Evolutionary conservation across 345 rosid genomes (phyloP), one percentile per base, ranked within the genome.

Genomic region (Salix udensis): DNA sequence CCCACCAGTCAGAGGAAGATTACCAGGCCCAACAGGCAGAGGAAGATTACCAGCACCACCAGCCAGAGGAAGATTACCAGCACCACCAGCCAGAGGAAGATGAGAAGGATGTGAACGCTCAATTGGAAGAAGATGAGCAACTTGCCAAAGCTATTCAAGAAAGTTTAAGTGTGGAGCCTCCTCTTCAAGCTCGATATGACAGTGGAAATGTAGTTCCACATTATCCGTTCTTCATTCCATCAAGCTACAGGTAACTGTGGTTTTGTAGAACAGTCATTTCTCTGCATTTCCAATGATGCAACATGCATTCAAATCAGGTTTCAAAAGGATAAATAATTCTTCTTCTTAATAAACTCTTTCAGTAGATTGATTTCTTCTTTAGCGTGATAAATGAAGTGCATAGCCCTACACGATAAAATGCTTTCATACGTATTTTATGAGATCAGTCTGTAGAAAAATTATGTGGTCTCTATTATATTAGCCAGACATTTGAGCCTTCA

Each of bases 111-210:
- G 67, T 80, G 13, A 84, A 77, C 79, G 80, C 91, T 82, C 97
- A 92, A 68, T n/a, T 91, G 62, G 97, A 94, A 82, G 98, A 96
- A 82, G 99, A 94, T 68, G 98, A 91, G 81, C 86, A 78, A 77
- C 91, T 96, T 2, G 98, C 99, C 28, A 90, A 78, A 87, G 98
- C 97, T 79, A 58, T 96, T 76, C 97, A 96, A 87, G 94, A 92
- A 79, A 96, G 98, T 79, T 77, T 94, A 81, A 80, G 28, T 48
- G 40, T 84, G 30, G 91, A 85, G 28, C 82, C 90, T 74, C 91
- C 94, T 82, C 91, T 94, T 69, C 84, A 75, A 73, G 91, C 96
- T 67, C 82, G 72, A 73, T 70, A 84, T 84, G 89, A 83, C 77
- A 65, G 68, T 26, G 85, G 81, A 74, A 89, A 73, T 74, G 39